Evolutionary conservation across 2,329 filamentous ascomycete genomes (phyloP), one percentile per base, ranked within the genome.

Genomic region (Arachnomyces sp.): DNA sequence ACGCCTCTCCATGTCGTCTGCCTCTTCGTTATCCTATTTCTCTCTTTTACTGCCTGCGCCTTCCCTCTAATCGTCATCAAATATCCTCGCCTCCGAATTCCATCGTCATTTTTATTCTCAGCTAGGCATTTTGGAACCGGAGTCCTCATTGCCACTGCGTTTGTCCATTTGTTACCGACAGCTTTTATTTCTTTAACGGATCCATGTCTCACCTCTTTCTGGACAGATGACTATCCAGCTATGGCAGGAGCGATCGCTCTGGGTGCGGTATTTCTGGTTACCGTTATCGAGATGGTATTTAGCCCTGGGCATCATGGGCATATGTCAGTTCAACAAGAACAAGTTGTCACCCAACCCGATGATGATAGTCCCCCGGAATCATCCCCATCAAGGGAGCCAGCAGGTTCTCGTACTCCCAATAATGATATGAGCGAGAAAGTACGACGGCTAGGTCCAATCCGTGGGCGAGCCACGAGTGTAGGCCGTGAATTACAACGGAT

Each of bases 111-210:
- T 51, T 72, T 83, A 47, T 82, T 84, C 57, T 67, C 80, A 47
- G 80, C 78, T 52, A 78, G 83, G 48, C 83, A 87, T 64, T 84
- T 86, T 49, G 84, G 86, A 54, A 92, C 86, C 1, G 86, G 86
- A 44, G 86, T 92, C 14, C 69, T 92, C n/a, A 82, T 92, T 46
- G 85, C 86, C 8, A 92, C 86, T 1, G 85, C 86, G 40, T 92
- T 92, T 54, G 84, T 90, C 17, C 85, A 90, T 64, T 70, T 84
- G 9, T 72, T 83, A 3, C 80, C 78, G 39, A 84, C 77, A 17
- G 80, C 82, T 1, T 85, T 85, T 52, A 61, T 71, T 43, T 81
- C 78, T 31, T 67, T 84, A 14, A 82, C 74, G 48, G 76, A 84
- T 46, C 80, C 80, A 32, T 85, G 82, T 52, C 55, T 71, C 15